Evolutionary conservation across 2,329 filamentous ascomycete genomes (phyloP).

Genomic region (Fusarium subglutinans): DNA sequence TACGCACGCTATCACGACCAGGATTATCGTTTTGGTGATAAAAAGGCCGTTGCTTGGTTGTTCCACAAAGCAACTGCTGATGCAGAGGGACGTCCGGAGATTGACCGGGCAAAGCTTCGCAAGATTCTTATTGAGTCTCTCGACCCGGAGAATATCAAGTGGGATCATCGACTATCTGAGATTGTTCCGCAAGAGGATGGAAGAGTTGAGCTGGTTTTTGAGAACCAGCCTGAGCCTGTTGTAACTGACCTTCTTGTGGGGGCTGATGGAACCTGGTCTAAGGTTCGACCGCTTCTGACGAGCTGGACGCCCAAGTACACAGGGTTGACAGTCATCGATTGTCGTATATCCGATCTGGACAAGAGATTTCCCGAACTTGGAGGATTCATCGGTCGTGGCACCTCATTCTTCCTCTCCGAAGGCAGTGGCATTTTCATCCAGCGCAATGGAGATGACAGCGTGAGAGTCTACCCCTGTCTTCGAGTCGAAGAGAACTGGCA

Average conservation of each 20-base stretch:
- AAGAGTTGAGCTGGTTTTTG: neutral
- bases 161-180: neutral
- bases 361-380: neutral
- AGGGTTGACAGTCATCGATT: neutral
- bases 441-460: neutral
- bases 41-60: neutral
- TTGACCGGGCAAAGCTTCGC: neutral
- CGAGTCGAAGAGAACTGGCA: neutral
- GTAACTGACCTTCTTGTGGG: neutral
- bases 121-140: neutral
- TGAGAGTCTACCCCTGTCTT: neutral
- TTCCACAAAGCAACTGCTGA: neutral
- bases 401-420: neutral
- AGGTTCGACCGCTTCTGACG: neutral
- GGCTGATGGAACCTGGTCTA: neutral
- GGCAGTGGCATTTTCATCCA: neutral
- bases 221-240: neutral
- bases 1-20: neutral
- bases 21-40: neutral
- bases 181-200: neutral
- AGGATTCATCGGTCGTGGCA: neutral
- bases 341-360: neutral
- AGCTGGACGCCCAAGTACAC: neutral
- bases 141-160: neutral
- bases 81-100: neutral